These are phyloP conservation scores for Rhodotorula paludigena DNA, from an alignment of 768 basidiomycete genomes.

Conservation along the genomic window DNA sequence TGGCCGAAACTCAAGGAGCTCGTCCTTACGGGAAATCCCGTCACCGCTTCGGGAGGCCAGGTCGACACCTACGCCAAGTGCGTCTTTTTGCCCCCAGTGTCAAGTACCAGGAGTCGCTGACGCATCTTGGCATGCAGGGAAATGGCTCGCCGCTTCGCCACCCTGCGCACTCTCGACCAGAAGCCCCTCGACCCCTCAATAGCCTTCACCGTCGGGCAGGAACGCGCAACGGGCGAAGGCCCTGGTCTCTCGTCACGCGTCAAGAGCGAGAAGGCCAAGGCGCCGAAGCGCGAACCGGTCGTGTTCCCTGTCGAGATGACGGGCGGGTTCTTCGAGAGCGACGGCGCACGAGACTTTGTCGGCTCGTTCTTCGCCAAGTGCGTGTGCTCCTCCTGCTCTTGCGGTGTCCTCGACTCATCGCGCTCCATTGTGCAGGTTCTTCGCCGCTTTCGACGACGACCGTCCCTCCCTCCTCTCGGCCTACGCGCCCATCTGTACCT, in stretches of 20 bases:
- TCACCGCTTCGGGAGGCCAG: constrained; percentile 61
- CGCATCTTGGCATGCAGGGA: constrained; percentile 55
- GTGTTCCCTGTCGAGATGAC: constrained; percentile 72
- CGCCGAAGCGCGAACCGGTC: constrained; percentile 50
- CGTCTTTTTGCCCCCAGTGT: constrained; percentile 35
- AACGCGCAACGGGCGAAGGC: constrained; percentile 48
- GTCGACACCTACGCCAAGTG: constrained; percentile 66
- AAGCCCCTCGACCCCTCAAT: constrained; percentile 57
- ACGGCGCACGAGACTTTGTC: constrained; percentile 64
- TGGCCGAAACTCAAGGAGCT: constrained; percentile 54
- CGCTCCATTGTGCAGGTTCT: constrained; percentile 46
- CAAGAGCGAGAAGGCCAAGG: constrained; percentile 51
- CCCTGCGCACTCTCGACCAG: constrained; percentile 76
- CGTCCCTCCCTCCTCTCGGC: constrained; percentile 63
- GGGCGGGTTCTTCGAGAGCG: constrained; percentile 49
- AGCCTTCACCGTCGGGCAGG: constrained; percentile 61
- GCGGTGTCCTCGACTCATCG: background rate
- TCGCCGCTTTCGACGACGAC: constrained; percentile 74
- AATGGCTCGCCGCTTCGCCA: constrained; percentile 70
- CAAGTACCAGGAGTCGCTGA: background rate
- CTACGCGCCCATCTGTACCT: constrained; percentile 81
- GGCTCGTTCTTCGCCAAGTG: constrained; percentile 74
- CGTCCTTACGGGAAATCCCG: constrained; percentile 68
- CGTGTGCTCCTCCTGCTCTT: constrained; percentile 42
- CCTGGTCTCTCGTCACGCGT: constrained; percentile 46